Base-by-base conservation (phyloP, 2,329 filamentous ascomycete genomes). In the Endocalyx cinctus region DNA sequence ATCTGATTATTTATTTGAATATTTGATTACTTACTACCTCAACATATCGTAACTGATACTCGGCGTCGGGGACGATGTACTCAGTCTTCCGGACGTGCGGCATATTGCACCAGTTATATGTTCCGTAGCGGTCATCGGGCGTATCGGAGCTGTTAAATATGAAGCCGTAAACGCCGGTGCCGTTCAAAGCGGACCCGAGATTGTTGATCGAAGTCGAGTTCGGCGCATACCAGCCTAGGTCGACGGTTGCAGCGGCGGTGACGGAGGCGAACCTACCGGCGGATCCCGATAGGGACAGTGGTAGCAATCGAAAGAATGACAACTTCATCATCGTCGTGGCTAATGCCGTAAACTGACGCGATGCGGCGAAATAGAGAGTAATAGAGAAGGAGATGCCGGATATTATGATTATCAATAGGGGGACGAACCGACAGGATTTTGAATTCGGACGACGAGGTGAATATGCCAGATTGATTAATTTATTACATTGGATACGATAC, bases 101-200 rank as follows among this genome's bases (percentile, higher is more conserved):
- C 84, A 92, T 92, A 52, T 92, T 89, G 60, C 86, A 92, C 71
- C 72, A 90, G 57, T 90, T 87, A 59, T 89, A 89, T 2, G 63
- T 69, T 5, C 77, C 76, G 58, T 84, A 82, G 23, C 65, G 46
- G 1, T 59, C 52, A 34, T 68, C 61, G 0, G 83, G 75, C 0
- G 74, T 73, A 2, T 62, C 45, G 1, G 82, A 86, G 20, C 72
- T 70, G 50, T 87, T 79, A 61, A 81, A 92, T 13, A 85, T 70
- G 54, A 87, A 89, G 2, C 82, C 84, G 55, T 87, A 81, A 0
- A 79, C 71, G 1, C 82, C 85, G 3, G 33, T 36, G 6, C 70
- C 68, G 37, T 70, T 66, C 31, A 87, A 54, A 0, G 74, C 79
- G 5, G 62, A 56, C 1, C 63, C 62, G 4, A 88, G 61, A 47